Conservation (phyloP, 108 stramenopile species). For the Discostella stelligeroides region DNA sequence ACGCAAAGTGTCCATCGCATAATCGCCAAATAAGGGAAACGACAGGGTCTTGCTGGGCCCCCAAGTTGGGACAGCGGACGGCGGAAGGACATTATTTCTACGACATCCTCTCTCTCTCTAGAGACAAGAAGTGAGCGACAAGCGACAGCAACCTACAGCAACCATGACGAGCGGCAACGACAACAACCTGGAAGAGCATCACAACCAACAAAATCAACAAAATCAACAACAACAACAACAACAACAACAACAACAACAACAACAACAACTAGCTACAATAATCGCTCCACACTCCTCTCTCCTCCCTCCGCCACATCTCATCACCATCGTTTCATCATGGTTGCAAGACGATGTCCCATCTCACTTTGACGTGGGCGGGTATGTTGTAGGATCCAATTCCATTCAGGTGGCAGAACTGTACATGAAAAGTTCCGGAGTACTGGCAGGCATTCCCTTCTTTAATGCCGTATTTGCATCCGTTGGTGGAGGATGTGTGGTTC, state of each 20-base stretch:
- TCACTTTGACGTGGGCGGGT: constrained; percentile 95
- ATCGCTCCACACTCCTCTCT: constrained; percentile 43
- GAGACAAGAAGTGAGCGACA: too few relatives aligned
- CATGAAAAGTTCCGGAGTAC: constrained; percentile 85
- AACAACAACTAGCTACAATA: background rate
- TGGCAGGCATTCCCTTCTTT: constrained; percentile 96
- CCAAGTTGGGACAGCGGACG: too few relatives aligned
- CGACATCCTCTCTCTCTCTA: too few relatives aligned
- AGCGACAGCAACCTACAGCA: too few relatives aligned
- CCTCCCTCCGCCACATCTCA: constrained; percentile 47
- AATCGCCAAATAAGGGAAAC: too few relatives aligned
- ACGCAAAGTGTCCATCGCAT: too few relatives aligned
- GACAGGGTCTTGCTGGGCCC: too few relatives aligned
- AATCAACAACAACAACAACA: too few relatives aligned
- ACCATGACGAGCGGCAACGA: too few relatives aligned
- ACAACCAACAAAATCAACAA: too few relatives aligned
- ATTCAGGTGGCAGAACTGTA: constrained; percentile 68
- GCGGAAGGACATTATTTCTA: too few relatives aligned
- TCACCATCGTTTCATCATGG: constrained; percentile 65
- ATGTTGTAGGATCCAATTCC: constrained; percentile 87
- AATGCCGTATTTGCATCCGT: constrained; percentile 81
- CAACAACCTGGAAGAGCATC: too few relatives aligned
- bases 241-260: background rate
- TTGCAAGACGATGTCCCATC: constrained; percentile 94
- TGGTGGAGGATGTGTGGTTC: constrained; percentile 80